Conservation (phyloP, 1,284 basidiomycete species). For the Volvariella surrecta region DNA sequence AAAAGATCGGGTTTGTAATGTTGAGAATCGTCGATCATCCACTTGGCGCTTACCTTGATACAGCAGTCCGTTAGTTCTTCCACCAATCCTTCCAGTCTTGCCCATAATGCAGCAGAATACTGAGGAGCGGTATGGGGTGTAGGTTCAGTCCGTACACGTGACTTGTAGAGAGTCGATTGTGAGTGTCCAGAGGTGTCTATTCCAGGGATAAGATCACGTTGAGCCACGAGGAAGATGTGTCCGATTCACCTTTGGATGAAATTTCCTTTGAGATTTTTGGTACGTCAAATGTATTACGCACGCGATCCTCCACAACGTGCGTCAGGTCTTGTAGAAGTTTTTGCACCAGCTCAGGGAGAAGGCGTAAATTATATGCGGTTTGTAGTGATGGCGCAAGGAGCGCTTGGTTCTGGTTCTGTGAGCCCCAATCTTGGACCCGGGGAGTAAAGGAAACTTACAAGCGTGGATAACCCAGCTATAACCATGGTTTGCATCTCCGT, state of each 20-base stretch:
- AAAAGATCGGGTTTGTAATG: too few relatives aligned
- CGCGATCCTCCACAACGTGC: constrained; percentile 76
- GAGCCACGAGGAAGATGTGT: too few relatives aligned
- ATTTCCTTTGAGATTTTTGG: constrained; percentile 80
- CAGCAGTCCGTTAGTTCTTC: constrained; percentile 89
- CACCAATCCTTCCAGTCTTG: constrained; percentile 72
- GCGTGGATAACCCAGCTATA: constrained; percentile 60
- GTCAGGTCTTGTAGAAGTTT: constrained; percentile 77
- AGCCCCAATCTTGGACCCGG: constrained; percentile 2
- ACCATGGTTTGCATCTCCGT: constrained; percentile 88
- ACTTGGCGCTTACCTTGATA: constrained; percentile 54
- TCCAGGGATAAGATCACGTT: neutral
- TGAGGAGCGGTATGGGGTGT: constrained; percentile 76
- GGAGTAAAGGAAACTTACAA: constrained; percentile 40
- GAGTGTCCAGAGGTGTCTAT: constrained; percentile 12
- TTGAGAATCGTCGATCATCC: too few relatives aligned
- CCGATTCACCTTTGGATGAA: constrained; percentile 54
- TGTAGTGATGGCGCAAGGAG: constrained; percentile 87
- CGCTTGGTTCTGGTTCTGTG: constrained; percentile 66
- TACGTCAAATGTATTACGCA: constrained; percentile 80
- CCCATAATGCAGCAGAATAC: constrained; percentile 80
- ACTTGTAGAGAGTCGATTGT: constrained; percentile 53
- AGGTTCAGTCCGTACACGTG: constrained; percentile 77
- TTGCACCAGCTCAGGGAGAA: constrained; percentile 78
- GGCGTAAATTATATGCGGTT: constrained; percentile 87